These are phyloP conservation scores for Rhodofomes roseus DNA, from an alignment of 1,284 basidiomycete species.

Conservation along the genomic window DNA sequence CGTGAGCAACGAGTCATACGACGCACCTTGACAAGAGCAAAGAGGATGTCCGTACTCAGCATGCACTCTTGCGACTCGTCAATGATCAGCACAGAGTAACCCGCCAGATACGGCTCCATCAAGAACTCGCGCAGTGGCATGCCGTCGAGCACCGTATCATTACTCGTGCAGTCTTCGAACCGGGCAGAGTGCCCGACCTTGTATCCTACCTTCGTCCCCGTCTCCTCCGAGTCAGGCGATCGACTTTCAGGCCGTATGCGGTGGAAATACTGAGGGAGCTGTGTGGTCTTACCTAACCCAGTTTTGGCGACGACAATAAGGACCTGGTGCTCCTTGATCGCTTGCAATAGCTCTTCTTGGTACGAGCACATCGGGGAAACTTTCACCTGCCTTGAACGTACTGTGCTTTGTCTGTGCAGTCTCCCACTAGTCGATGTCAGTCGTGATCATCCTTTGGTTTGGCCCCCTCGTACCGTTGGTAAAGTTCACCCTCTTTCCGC, in stretches of 20 bases:
- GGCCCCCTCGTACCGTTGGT: constrained; percentile 92
- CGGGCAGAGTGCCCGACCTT: constrained; percentile 99
- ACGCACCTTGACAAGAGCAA: constrained; percentile 93
- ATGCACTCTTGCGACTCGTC: constrained; percentile 98
- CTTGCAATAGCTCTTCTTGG: constrained; percentile 84
- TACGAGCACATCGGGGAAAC: constrained; percentile 87
- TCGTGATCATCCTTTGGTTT: constrained; percentile 84
- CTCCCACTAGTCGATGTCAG: constrained; percentile 97
- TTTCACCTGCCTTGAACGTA: constrained; percentile 86
- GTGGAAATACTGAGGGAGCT: constrained; percentile 97
- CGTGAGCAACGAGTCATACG: constrained; percentile 15
- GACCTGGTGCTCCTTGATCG: constrained; percentile 88
- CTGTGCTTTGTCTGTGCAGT: constrained; percentile 88
- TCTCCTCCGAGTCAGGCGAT: constrained; percentile 98
- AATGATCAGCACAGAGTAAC: constrained; percentile 90
- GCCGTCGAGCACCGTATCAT: constrained; percentile 99
- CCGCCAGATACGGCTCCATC: constrained; percentile 91
- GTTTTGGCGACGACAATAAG: constrained; percentile 93
- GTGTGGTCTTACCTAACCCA: constrained; percentile 97
- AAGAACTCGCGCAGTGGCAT: constrained; percentile 97
- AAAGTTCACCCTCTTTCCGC: constrained; percentile 92
- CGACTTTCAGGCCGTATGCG: constrained; percentile 83
- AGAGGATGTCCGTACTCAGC: constrained; percentile 93
- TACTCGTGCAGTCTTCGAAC: constrained; percentile 98
- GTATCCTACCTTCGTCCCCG: constrained; percentile 94